phyloP scores from a whole-genome alignment of 2,329 filamentous ascomycete genomes.

The Xylariaceae sp. region DNA sequence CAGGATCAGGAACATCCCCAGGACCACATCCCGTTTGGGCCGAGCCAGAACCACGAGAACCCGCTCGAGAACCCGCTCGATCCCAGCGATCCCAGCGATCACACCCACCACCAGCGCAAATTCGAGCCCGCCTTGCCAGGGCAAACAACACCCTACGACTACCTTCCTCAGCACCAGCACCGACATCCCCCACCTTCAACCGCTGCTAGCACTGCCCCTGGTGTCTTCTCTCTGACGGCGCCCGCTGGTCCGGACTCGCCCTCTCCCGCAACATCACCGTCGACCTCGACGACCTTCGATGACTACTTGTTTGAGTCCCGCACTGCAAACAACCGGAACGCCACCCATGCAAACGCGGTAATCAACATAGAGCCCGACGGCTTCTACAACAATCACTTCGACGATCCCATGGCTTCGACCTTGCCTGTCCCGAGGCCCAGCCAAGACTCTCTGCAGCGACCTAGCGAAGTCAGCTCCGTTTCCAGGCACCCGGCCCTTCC shows the following conservation, averaged over 20 bases:
- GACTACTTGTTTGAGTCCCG: constrained; percentile 32
- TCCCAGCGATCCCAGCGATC: not conserved
- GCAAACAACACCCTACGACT: constrained; percentile 7
- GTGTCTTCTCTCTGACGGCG: constrained; percentile 11
- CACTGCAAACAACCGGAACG: constrained; percentile 36
- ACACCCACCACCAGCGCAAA: constrained; percentile 17
- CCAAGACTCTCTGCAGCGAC: constrained; percentile 40
- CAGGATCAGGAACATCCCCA: not conserved
- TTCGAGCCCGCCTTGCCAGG: constrained; percentile 14
- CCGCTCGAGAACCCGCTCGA: not conserved
- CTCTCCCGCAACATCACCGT: not conserved
- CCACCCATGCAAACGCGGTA: constrained; percentile 37
- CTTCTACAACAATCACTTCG: constrained; percentile 49
- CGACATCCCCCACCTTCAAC: constrained; percentile 21
- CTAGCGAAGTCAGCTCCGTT: constrained; percentile 47
- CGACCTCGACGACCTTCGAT: constrained; percentile 11
- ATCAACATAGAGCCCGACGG: constrained; percentile 35
- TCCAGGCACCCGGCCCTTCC: constrained; percentile 43
- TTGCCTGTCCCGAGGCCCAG: constrained; percentile 39
- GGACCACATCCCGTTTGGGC: constrained; percentile 17
- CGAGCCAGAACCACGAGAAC: constrained; percentile 13
- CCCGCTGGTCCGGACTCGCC: constrained; percentile 2
- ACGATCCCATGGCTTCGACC: constrained; percentile 38
- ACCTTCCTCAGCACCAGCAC: constrained; percentile 7
- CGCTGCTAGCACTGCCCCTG: constrained; percentile 19